Percentiles rank a stretch among this genome's conserved stretches.
These are phyloP conservation scores for Cordyceps farinosa DNA, from an alignment of 2,329 filamentous ascomycete genomes.

Conservation along the genomic window DNA sequence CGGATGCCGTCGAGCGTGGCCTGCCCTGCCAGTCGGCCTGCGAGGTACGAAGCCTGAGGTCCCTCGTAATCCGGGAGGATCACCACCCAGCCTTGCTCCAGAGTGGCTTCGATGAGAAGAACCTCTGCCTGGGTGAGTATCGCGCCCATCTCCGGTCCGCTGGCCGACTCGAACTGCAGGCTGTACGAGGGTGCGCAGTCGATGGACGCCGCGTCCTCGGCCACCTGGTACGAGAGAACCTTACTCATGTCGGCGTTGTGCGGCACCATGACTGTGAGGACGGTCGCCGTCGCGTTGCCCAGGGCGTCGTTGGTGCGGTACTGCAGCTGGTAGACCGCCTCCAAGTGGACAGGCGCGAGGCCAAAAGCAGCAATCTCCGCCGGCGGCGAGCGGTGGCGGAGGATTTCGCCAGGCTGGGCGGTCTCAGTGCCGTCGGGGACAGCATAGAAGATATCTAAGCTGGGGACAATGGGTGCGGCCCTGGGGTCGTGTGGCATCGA, in stretches of 20 bases:
- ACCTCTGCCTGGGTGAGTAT: conserved; percentile 20
- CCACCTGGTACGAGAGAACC: conserved; percentile 41
- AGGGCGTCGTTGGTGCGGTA: conserved; percentile 38
- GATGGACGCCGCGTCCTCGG: conserved; percentile 37
- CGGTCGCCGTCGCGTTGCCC: conserved; percentile 33
- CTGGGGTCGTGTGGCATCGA: too few species aligned
- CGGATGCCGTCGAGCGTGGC: conserved; percentile 12
- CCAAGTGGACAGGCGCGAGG: conserved; percentile 22
- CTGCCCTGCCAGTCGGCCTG: conserved; percentile 10
- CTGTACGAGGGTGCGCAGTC: conserved; percentile 31
- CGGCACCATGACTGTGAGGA: conserved; percentile 38
- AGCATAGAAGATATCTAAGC: conserved; percentile 21
- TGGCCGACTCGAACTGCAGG: conserved; percentile 20
- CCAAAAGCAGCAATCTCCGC: conserved; percentile 19
- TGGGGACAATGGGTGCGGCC: too few species aligned
- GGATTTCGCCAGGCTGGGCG: conserved; percentile 18
- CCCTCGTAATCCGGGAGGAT: conserved; percentile 21
- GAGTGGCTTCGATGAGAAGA: conserved; percentile 8
- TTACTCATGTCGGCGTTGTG: conserved; percentile 25
- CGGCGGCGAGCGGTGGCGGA: conserved; percentile 18
- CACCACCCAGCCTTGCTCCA: conserved; percentile 13
- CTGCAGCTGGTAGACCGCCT: conserved; percentile 35
- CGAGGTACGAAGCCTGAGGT: conserved; percentile 12
- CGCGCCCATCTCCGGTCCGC: conserved; percentile 34
- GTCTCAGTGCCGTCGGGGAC: conserved; percentile 10